Percentiles rank a stretch among this genome's conserved stretches.
These are phyloP conservation scores for Hypoxylon sp. DNA, from an alignment of 2,329 filamentous ascomycete genomes.

Conservation along the genomic window DNA sequence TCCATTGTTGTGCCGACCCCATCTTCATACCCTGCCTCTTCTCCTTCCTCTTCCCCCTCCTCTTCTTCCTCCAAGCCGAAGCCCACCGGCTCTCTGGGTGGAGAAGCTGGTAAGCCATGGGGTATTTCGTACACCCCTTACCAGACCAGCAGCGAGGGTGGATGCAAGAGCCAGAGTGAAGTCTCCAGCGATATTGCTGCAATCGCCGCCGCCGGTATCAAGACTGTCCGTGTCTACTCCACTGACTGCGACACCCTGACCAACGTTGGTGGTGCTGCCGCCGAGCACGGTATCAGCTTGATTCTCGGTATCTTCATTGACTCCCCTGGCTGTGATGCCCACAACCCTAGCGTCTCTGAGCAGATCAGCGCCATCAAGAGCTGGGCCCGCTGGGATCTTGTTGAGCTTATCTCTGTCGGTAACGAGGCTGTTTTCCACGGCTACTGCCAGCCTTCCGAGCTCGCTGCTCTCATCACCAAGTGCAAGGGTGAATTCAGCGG, in stretches of 20 bases:
- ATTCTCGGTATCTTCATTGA: slow-evolving; percentile 92
- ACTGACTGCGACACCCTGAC: slow-evolving; percentile 89
- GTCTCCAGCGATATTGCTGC: slow-evolving; percentile 73
- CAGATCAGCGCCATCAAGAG: slow-evolving; percentile 81
- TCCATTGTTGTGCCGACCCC: slow-evolving; percentile 39
- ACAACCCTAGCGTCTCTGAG: slow-evolving; percentile 72
- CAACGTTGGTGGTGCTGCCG: slow-evolving; percentile 79
- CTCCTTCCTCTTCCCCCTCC: slow-evolving; percentile 49
- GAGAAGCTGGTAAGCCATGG: slow-evolving; percentile 69
- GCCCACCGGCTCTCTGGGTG: slow-evolving; percentile 56
- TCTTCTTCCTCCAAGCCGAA: slow-evolving; percentile 40
- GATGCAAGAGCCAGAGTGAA: slow-evolving; percentile 75
- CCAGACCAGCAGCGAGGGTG: slow-evolving; percentile 63
- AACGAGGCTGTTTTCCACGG: slow-evolving; percentile 91
- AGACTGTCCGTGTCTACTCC: slow-evolving; percentile 85
- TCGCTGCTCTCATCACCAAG: slow-evolving; percentile 78
- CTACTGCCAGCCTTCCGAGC: slow-evolving; percentile 73
- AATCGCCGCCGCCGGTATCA: slow-evolving; percentile 78
- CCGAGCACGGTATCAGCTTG: slow-evolving; percentile 78
- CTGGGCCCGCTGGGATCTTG: slow-evolving; percentile 82
- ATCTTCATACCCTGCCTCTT: slow-evolving; percentile 40
- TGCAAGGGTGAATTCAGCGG: slow-evolving; percentile 78
- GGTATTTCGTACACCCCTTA: slow-evolving; percentile 88
- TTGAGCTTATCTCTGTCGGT: slow-evolving; percentile 86
- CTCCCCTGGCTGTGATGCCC: slow-evolving; percentile 71